Conservation (phyloP, 495 filamentous ascomycete species). For the Barbatosphaeria neglecta region DNA sequence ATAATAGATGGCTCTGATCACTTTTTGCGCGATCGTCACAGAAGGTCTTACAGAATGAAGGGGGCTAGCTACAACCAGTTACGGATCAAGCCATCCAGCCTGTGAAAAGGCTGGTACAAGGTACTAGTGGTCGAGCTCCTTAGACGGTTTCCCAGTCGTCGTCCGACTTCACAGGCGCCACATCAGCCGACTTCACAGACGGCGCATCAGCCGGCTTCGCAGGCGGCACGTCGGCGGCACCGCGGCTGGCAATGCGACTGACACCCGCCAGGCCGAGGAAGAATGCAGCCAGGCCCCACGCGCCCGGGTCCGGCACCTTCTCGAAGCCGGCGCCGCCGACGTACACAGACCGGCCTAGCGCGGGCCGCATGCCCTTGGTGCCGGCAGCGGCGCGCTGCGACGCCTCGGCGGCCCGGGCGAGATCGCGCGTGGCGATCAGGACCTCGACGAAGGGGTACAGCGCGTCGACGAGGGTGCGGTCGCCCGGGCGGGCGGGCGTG, state of each 20-base stretch:
- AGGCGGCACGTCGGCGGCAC: no score
- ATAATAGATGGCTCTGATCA: no score
- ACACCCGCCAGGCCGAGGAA: slow-evolving; percentile 58
- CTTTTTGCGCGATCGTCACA: no score
- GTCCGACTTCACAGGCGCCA: no score
- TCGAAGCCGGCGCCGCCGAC: slow-evolving; percentile 73
- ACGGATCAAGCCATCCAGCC: no score
- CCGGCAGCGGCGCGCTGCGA: slow-evolving; percentile 64
- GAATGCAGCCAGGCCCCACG: slow-evolving; percentile 72
- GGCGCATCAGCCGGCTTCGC: no score
- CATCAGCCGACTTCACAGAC: no score
- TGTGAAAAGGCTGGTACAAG: slow-evolving; percentile 55
- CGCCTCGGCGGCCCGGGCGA: slow-evolving; percentile 61
- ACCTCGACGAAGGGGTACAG: slow-evolving; percentile 75
- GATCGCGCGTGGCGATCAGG: slow-evolving; percentile 48
- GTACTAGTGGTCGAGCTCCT: slow-evolving; percentile 56
- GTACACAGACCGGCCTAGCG: slow-evolving; percentile 80
- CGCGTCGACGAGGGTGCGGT: slow-evolving; percentile 85
- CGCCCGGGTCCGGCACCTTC: slow-evolving; percentile 84
- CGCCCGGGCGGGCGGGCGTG: slow-evolving; percentile 80
- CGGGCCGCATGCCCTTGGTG: slow-evolving; percentile 86
- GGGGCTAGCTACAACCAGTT: no score
- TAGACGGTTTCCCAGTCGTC: slow-evolving; percentile 16
- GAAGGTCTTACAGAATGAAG: no score
- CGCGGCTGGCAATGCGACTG: no score